phyloP scores from a whole-genome alignment of 805 yeast genomes.

The Wickerhamiella cacticola region DNA sequence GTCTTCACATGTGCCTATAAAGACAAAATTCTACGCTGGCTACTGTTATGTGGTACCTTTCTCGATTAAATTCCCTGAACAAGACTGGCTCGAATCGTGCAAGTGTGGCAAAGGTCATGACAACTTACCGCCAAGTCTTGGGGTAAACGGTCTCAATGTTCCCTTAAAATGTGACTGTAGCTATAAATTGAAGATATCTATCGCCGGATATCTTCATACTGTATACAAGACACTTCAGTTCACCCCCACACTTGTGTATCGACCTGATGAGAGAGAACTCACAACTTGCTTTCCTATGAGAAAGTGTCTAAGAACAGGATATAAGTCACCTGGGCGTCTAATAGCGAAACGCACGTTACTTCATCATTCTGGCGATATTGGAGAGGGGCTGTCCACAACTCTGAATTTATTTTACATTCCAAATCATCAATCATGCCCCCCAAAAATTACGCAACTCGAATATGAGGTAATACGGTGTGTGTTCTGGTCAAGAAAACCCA shows the following conservation, averaged over 20 bases:
- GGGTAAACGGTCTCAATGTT: not conserved
- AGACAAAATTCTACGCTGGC: not conserved
- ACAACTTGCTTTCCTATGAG: not conserved
- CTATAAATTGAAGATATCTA: not conserved
- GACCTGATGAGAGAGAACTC: not conserved
- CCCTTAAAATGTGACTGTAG: constrained; percentile 3
- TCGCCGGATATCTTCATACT: not conserved
- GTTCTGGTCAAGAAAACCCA: not conserved
- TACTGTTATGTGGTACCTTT: constrained; percentile 1
- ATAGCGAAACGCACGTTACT: not conserved
- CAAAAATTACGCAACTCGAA: not conserved
- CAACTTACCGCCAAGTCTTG: not conserved
- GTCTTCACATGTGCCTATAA: not conserved
- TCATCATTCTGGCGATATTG: not conserved
- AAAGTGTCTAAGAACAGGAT: not conserved
- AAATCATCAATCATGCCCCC: not conserved
- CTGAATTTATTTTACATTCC: not conserved
- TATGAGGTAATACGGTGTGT: not conserved
- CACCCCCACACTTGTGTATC: not conserved
- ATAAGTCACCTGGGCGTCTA: not conserved
- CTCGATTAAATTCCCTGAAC: constrained; percentile 1
- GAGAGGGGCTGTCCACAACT: not conserved
- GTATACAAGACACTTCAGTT: not conserved
- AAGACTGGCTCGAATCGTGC: constrained; percentile 3
- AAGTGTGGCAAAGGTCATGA: constrained; percentile 10